Evolutionary conservation across 305 asterid genomes (phyloP), one percentile per base, ranked within the genome.

Genomic region (Fraxinus platypoda): DNA sequence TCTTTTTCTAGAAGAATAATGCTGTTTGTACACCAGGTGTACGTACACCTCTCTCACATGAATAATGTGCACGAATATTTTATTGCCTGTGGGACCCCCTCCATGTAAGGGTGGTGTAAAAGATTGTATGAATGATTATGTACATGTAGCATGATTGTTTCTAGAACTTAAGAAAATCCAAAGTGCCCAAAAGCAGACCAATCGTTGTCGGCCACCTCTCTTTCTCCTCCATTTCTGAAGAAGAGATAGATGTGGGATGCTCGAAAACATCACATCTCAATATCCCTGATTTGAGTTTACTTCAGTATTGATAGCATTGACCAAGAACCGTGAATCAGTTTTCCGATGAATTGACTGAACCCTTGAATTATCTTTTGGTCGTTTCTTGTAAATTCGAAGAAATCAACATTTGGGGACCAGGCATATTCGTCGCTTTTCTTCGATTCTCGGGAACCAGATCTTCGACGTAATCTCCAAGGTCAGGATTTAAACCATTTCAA

Each of bases 191-290:
- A 21, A 57, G 26, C 66, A n/a, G 6, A n/a, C 25, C 66, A 59
- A 59, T 75, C 68, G 83, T 82, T 75, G 81, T 57, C 81, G 84
- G 82, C 87, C 81, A 26, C 80, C 68, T 62, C 57, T 46, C 76
- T 43, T 81, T 49, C 78, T 28, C 52, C 33, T 21, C 78, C 33
- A 70, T 75, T 75, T 81, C 68, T 52, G 79, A 41, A 64, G 66
- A 21, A 37, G 76, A 57, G 80, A 68, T 34, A 9, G 4, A 62
- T 19, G 70, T 80, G 59, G 78, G 43, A 30, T 43, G 54, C 54
- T 43, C n/a, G 54, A 43, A 12, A 80, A 74, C 13, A 25, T 12
- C 21, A 64, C 9, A 30, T 26, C 19, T 74, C 59, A 74, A 12
- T 25, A 33, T 30, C 3, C 66, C 8, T 3, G 70, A 59, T 59